Evolutionary conservation across 352 stramenopile species (phyloP), one percentile per base, ranked within the genome.

Genomic region (Phytopythium boreale): DNA sequence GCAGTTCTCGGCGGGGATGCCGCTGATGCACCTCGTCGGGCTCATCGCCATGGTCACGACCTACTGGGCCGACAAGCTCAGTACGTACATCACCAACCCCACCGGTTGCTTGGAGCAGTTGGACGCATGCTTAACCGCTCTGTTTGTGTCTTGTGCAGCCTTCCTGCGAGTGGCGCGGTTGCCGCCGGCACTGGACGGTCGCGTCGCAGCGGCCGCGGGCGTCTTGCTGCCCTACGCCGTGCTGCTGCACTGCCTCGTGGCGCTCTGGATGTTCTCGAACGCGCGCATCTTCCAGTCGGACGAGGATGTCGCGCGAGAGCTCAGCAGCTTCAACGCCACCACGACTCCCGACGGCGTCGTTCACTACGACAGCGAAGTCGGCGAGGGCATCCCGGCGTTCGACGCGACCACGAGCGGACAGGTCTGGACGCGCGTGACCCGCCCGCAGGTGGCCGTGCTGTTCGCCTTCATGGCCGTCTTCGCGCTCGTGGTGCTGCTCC

Each of bases 201-300:
- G 89, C 51, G 78, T 94, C 29, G 84, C 86, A 1, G 70, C 56
- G 0, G 80, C 82, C 8, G 79, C 80, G 0, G 84, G 80, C 1
- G 82, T 66, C 7, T 37, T 95, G 29, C 73, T 95, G 43, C 86
- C 84, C 19, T 93, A 89, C 66, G 87, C 87, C 10, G 80, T 93
- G 31, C 29, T 95, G 15, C 63, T 91, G 31, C 87, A 93, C 64
- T 89, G 76, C 39, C 65, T 93, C 26, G 64, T 93, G 14, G 84
- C 79, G 1, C 79, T 95, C 72, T 95, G 87, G 87, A 92, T 95
- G 87, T 93, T 90, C 62, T 95, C 87, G 26, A 95, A 95, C 67
- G 75, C 81, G n/a, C 70, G 75, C 58, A 93, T 95, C 63, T 95
- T 95, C 61, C 80, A 92, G 67, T 84, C 76, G 12, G 79, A 72